Evolutionary conservation across 2,329 filamentous ascomycete species (phyloP).

Genomic region (Pochonia chlamydosporia): DNA sequence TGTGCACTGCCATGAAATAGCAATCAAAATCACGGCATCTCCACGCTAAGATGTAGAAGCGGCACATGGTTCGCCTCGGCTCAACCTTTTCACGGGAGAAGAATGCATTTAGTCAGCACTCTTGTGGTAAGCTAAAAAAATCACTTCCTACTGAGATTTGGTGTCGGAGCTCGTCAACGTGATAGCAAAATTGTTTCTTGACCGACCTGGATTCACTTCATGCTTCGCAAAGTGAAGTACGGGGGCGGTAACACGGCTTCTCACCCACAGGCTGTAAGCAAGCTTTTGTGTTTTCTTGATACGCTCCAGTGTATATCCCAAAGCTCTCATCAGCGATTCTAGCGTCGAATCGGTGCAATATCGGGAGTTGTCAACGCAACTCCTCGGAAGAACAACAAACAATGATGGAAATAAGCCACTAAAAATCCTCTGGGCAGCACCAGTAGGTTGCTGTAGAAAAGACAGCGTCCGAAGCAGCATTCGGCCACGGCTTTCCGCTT

Average conservation of each 20-base stretch:
- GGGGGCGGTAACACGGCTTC: conserved; percentile 20
- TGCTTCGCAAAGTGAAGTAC: conserved; percentile 47
- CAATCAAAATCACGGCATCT: no score
- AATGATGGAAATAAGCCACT: conserved; percentile 55
- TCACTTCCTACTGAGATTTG: no score
- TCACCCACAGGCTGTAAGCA: conserved; percentile 82
- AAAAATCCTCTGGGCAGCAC: conserved; percentile 8
- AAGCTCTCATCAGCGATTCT: conserved; percentile 63
- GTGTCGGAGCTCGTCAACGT: conserved; percentile 49
- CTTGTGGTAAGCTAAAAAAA: no score
- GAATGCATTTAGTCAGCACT: no score
- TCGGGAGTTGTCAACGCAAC: conserved; percentile 84
- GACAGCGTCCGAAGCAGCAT: conserved; percentile 75
- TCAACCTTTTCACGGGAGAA: no score
- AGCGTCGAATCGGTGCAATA: conserved; percentile 74
- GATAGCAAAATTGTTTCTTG: conserved; percentile 88
- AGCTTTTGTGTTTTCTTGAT: conserved; percentile 77
- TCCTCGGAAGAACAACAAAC: conserved; percentile 84
- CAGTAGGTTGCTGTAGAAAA: conserved; percentile 49
- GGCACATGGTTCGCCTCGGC: no score
- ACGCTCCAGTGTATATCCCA: conserved; percentile 65
- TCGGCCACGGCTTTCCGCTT: conserved; percentile 65
- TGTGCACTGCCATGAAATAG: no score
- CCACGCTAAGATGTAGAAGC: no score
- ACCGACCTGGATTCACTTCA: conserved; percentile 67